These are phyloP conservation scores for Schizophyllum commune DNA, from an alignment of 1,284 basidiomycete genomes.

Conservation along the genomic window DNA sequence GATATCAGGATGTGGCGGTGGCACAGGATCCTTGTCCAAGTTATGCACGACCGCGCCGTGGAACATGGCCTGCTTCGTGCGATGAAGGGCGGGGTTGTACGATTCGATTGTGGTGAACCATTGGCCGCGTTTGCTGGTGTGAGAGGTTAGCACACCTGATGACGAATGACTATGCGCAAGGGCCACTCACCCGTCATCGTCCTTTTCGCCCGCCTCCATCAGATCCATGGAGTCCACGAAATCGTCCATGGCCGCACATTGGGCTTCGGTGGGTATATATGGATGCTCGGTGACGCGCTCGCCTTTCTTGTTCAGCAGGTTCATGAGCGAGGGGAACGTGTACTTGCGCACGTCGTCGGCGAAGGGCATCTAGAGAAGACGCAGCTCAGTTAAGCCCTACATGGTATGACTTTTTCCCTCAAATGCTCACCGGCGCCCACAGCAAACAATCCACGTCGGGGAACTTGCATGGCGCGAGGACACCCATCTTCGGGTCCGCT, in stretches of 20 bases:
- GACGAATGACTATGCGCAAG: not conserved
- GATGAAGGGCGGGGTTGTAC: conserved; percentile 87
- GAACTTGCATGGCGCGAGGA: conserved; percentile 56
- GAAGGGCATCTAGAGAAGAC: conserved; percentile 71
- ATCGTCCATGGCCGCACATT: conserved; percentile 75
- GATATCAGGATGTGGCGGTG: conserved; percentile 80
- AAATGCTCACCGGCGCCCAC: conserved; percentile 62
- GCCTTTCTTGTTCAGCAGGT: conserved; percentile 71
- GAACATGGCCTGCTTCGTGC: conserved; percentile 88
- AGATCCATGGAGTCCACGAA: conserved; percentile 87
- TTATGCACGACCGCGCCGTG: conserved; percentile 77
- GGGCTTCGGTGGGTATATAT: conserved; percentile 76
- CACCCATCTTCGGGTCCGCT: conserved; percentile 80
- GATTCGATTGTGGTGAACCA: conserved; percentile 79
- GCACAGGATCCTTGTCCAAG: conserved; percentile 65
- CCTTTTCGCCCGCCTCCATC: conserved; percentile 62
- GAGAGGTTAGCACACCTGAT: not conserved
- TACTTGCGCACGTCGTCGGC: conserved; percentile 89
- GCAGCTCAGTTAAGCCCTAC: not conserved
- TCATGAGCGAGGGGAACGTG: conserved; percentile 77
- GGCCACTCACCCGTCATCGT: conserved; percentile 56
- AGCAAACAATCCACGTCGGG: conserved; percentile 72
- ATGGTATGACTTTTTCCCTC: not conserved
- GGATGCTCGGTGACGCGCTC: conserved; percentile 69
- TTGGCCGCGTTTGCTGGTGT: conserved; percentile 42